Conservation (phyloP, 768 basidiomycete species). For the Tylopilus cervinicoccineus region DNA sequence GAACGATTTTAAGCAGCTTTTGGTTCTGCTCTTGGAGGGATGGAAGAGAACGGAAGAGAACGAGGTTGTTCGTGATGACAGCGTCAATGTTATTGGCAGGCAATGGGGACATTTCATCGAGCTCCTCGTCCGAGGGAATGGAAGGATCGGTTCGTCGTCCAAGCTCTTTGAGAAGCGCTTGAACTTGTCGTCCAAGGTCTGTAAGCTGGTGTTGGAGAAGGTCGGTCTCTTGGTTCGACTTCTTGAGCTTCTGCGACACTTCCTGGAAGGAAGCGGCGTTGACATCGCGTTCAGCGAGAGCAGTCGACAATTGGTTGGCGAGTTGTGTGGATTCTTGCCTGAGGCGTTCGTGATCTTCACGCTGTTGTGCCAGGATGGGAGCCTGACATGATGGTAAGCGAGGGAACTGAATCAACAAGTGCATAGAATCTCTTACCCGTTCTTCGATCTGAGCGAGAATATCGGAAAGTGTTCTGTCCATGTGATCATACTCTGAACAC, state of each 20-base stretch:
- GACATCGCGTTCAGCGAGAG: constrained; percentile 71
- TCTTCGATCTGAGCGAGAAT: constrained; percentile 91
- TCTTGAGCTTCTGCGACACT: constrained; percentile 55
- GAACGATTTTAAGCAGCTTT: constrained; percentile 76
- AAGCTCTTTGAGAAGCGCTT: constrained; percentile 71
- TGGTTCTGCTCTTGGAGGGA: constrained; percentile 90
- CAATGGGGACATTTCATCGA: constrained; percentile 41
- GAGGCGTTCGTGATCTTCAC: constrained; percentile 81
- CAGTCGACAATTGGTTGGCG: constrained; percentile 71
- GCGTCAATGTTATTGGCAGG: constrained; percentile 60
- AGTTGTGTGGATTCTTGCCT: constrained; percentile 78
- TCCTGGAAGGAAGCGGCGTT: constrained; percentile 54
- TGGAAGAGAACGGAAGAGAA: constrained; percentile 77
- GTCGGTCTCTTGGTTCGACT: constrained; percentile 57
- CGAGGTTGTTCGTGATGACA: constrained; percentile 85
- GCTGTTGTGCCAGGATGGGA: constrained; percentile 86
- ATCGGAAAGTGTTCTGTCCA: constrained; percentile 75
- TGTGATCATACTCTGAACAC: constrained; percentile 76
- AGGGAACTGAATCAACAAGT: background rate
- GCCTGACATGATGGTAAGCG: constrained; percentile 48
- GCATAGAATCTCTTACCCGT: constrained; percentile 43
- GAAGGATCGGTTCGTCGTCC: constrained; percentile 80
- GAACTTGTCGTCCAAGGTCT: constrained; percentile 84
- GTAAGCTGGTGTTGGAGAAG: constrained; percentile 72
- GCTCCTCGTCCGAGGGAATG: constrained; percentile 67